Percentiles rank a stretch among this genome's conserved stretches.
These are phyloP conservation scores for Calonectria multiphialidica DNA, from an alignment of 2,329 filamentous ascomycete species.

Conservation along the genomic window DNA sequence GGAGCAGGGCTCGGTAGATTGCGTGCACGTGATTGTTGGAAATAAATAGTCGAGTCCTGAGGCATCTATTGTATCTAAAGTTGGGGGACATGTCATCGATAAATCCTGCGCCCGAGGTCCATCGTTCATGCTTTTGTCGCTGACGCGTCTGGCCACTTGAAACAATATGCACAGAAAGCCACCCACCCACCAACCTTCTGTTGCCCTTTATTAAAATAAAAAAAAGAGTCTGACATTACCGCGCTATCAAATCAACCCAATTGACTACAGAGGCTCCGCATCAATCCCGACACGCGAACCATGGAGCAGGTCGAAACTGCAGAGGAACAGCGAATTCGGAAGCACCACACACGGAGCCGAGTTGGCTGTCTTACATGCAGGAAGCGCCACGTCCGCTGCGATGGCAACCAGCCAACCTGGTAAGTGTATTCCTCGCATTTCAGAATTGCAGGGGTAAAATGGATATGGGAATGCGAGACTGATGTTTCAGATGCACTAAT, in stretches of 20 bases:
- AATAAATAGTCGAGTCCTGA: not conserved
- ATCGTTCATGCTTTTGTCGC: not conserved
- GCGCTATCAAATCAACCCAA: not conserved
- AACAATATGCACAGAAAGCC: not conserved
- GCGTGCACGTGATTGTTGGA: not conserved
- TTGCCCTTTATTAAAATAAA: not conserved
- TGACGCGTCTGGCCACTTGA: not conserved
- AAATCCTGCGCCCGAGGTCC: not conserved
- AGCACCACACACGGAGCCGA: constrained; percentile 37
- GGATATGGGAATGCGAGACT: not conserved
- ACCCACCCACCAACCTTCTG: not conserved
- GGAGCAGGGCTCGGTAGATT: not conserved
- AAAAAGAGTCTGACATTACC: not conserved
- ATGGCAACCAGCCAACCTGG: constrained; percentile 26
- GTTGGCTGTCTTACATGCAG: constrained; percentile 37
- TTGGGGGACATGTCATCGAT: not conserved
- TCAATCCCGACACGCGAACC: not conserved
- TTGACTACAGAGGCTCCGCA: not conserved
- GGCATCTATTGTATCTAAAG: not conserved
- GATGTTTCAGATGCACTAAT: not conserved
- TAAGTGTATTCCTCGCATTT: not conserved
- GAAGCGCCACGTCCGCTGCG: constrained; percentile 37
- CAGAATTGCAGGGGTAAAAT: not conserved
- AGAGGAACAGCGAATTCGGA: constrained; percentile 11
- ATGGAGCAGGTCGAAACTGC: not conserved